A percentile compares a stretch with the other conserved stretches of the same genome.
phyloP scores from a whole-genome alignment of 2,329 filamentous ascomycete genomes.

The Verticillium nonalfalfae region DNA sequence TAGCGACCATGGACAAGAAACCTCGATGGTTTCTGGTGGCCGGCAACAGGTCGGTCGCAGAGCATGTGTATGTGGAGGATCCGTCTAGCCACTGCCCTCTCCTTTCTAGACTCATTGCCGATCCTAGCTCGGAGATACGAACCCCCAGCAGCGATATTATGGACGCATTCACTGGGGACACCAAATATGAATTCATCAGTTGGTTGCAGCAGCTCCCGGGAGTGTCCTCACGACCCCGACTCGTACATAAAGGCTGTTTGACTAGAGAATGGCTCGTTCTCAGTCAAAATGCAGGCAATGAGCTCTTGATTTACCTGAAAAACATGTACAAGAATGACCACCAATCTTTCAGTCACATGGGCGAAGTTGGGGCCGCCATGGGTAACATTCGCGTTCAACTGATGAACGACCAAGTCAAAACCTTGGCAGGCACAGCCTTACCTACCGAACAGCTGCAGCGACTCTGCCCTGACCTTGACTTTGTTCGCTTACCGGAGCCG shows the following conservation, averaged over 20 bases:
- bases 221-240: background rate
- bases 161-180: background rate
- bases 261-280: background rate
- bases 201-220: background rate
- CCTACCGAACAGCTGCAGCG: background rate
- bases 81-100: background rate
- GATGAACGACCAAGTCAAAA: background rate
- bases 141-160: background rate
- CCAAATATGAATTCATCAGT: constrained; percentile 6
- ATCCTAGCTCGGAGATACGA: background rate
- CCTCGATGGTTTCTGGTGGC: background rate
- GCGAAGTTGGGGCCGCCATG: background rate
- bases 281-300: background rate
- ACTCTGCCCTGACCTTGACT: background rate
- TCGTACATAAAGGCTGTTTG: background rate
- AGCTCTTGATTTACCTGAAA: background rate
- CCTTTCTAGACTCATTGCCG: background rate
- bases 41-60: background rate
- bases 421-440: background rate
- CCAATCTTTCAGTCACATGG: background rate
- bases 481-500: background rate
- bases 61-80: background rate
- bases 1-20: background rate
- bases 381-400: background rate
- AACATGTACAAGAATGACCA: background rate